phyloP scores from a whole-genome alignment of 192 early-diverging fungal genomes.

The Phycomyces nitens region DNA sequence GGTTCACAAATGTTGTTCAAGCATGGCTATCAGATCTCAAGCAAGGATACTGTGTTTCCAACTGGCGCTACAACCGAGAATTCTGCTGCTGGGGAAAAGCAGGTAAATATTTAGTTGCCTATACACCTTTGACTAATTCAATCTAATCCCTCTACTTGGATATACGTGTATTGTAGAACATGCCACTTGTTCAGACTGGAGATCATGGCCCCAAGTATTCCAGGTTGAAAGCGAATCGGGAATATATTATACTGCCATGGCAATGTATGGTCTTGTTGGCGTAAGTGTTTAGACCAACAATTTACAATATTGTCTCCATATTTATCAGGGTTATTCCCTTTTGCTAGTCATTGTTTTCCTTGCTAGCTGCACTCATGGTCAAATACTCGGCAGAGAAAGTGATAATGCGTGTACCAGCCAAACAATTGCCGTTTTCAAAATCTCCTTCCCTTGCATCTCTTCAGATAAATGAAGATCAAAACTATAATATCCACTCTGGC shows the following conservation, averaged over 20 bases:
- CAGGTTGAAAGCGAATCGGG: conserved; percentile 16
- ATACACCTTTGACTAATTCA: too few species aligned
- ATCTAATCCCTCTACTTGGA: neutral
- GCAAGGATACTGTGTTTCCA: conserved; percentile 74
- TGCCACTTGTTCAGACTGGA: conserved; percentile 51
- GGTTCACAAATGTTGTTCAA: conserved; percentile 67
- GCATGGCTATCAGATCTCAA: conserved; percentile 85
- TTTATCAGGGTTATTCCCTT: too few species aligned
- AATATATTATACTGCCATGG: conserved; percentile 29
- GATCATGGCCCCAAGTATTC: conserved; percentile 45
- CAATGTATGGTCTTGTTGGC: conserved; percentile 42
- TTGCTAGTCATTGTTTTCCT: conserved; percentile 51
- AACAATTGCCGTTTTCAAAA: conserved; percentile 9
- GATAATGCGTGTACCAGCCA: conserved; percentile 15
- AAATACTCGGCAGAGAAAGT: conserved; percentile 46
- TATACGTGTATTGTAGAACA: conserved; percentile 9
- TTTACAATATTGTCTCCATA: too few species aligned
- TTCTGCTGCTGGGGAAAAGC: conserved; percentile 77
- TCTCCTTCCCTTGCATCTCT: conserved; percentile 10
- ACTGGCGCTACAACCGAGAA: conserved; percentile 70
- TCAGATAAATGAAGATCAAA: neutral
- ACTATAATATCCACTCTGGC: neutral
- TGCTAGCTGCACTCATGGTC: conserved; percentile 57
- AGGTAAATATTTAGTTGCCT: too few species aligned
- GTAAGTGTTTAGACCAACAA: too few species aligned